Percentiles rank a stretch among this genome's conserved stretches.
Conservation (phyloP, 192 early-diverging fungal genomes). For the Coemansia furcata region DNA sequence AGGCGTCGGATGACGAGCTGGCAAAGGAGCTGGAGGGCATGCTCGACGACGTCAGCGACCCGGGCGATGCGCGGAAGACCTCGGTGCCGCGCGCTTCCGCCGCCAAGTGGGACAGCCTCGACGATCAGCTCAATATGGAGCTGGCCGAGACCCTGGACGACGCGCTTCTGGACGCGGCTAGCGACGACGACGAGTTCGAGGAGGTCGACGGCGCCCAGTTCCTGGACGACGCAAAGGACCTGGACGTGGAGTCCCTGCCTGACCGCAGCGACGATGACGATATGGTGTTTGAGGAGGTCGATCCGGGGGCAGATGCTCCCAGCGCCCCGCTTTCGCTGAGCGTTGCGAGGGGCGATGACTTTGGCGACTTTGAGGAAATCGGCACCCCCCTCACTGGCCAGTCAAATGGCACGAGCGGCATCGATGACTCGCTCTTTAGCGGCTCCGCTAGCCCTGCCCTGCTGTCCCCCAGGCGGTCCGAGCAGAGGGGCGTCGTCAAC, state of each 20-base stretch:
- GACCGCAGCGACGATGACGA: constrained; percentile 30
- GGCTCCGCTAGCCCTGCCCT: constrained; percentile 19
- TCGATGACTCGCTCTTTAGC: constrained; percentile 36
- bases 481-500: background rate
- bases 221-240: background rate
- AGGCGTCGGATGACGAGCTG: constrained; percentile 33
- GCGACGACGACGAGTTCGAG: constrained; percentile 51
- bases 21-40: constrained; percentile 49
- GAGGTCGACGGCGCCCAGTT: constrained; percentile 36
- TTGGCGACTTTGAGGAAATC: constrained; percentile 47
- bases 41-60: constrained; percentile 35
- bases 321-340: background rate
- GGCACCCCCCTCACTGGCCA: constrained; percentile 14
- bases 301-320: constrained; percentile 11
- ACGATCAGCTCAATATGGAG: constrained; percentile 34
- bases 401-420: constrained; percentile 5
- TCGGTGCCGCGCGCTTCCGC: background rate
- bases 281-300: constrained; percentile 43
- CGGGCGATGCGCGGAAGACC: constrained; percentile 2
- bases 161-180: constrained; percentile 16
- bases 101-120: constrained; percentile 7
- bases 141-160: constrained; percentile 21
- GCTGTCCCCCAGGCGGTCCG: background rate
- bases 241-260: constrained; percentile 11
- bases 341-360: constrained; percentile 26